Evolutionary conservation across 371 early-diverging fungal species (phyloP), one percentile per base, ranked within the genome.

Genomic region (Circinella minor): DNA sequence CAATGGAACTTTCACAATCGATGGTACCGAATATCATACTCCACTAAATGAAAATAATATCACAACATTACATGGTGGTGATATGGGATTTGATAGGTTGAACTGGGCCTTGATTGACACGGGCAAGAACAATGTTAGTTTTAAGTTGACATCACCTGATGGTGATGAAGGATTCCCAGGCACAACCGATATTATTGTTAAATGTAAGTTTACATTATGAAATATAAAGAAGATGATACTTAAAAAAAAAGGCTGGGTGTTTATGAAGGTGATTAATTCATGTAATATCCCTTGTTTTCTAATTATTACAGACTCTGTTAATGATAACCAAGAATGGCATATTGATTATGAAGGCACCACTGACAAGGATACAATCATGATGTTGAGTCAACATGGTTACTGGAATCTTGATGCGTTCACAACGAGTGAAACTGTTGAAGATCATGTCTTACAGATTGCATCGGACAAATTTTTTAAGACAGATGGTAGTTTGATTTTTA

Each of bases 131-230:
- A 57, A 66, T 38, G 67, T 74, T 61, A 63, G 67, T 38, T 74
- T 70, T 67, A 54, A 51, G 13, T 36, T 68, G 34, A 54, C 17
- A 36, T 70, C 68, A 3, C 61, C 51, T n/a, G 65, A 71, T 47
- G 74, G 74, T 14, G 74, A 74, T 27, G 67, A 74, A 68, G 74
- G 74, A 14, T 74, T 74, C 71, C 74, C 71, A 18, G 71, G 74
- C 47, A 74, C 70, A 20, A 65, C 61, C 13, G 20, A 67, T 4
- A 55, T 71, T 15, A 61, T 38, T 17, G 71, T 74, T 4, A 71
- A 60, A 65, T 74, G 69, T 70, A 67, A 59, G 70, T 64, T 49
- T 46, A 61, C 18, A 38, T n/a, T 2, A 43, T 43, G 11, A 9
- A 3, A 43, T 43, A 9, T 43, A 43, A 1, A 11, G 1, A 43